phyloP scores from a whole-genome alignment of 805 yeast genomes.

The Candida xyloterini region DNA sequence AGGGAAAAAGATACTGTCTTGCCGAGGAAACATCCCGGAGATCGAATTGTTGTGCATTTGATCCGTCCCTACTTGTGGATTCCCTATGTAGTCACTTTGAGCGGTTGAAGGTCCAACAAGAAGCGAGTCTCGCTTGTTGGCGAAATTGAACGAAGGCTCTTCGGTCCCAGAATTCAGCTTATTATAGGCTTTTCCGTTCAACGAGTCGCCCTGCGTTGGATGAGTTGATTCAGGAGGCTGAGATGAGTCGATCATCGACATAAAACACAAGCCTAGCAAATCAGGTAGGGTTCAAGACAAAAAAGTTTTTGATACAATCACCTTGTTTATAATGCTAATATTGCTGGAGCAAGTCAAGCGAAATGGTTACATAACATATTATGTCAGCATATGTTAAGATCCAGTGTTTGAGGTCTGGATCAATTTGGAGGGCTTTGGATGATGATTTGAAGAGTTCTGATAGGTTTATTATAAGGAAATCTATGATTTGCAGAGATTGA shows the following conservation, averaged over 20 bases:
- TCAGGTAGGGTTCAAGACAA: neutral
- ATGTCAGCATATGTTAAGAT: neutral
- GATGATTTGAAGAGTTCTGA: neutral
- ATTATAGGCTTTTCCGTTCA: constrained; percentile 15
- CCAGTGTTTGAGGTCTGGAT: too few relatives aligned
- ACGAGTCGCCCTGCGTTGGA: constrained; percentile 17
- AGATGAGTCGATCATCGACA: constrained; percentile 27
- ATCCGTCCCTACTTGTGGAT: constrained; percentile 6
- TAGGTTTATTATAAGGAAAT: too few relatives aligned
- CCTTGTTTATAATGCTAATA: constrained; percentile 5
- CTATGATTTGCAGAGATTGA: too few relatives aligned
- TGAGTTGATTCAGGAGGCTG: constrained; percentile 24
- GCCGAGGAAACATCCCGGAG: constrained; percentile 25
- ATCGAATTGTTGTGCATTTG: constrained; percentile 20
- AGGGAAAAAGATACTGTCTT: constrained; percentile 31
- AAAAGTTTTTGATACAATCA: constrained; percentile 1
- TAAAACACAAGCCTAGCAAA: constrained; percentile 1
- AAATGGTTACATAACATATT: neutral
- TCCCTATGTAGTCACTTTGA: constrained; percentile 12
- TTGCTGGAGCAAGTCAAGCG: constrained; percentile 8
- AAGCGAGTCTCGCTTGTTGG: constrained; percentile 27
- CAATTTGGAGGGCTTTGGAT: neutral
- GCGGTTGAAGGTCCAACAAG: constrained; percentile 20
- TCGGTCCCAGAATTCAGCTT: constrained; percentile 26
- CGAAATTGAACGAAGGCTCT: constrained; percentile 25